Conservation (phyloP, 805 yeast species). For the Nakazawaea ambrosiae region DNA sequence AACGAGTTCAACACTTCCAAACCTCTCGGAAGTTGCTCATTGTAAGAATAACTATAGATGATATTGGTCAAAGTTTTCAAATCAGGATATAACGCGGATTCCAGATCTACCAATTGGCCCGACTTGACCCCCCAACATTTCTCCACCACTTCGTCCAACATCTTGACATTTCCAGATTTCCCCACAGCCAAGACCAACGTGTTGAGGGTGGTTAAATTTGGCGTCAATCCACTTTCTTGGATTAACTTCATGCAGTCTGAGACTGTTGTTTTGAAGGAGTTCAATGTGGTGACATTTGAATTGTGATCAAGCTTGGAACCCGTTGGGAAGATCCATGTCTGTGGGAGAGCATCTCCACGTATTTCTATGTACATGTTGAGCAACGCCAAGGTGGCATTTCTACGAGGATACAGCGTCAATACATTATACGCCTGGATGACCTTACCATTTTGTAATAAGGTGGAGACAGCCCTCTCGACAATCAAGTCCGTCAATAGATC, state of each 20-base stretch:
- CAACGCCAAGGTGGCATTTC: neutral
- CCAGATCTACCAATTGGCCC: neutral
- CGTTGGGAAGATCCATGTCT: slow-evolving; percentile 19
- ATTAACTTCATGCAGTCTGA: slow-evolving; percentile 13
- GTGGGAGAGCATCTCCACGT: slow-evolving; percentile 17
- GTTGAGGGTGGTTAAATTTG: slow-evolving; percentile 17
- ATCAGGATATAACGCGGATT: slow-evolving; percentile 19
- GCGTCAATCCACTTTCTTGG: slow-evolving; percentile 6
- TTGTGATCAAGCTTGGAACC: slow-evolving; percentile 12
- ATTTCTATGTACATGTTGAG: slow-evolving; percentile 16
- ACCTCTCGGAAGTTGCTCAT: slow-evolving; percentile 22
- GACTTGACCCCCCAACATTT: slow-evolving; percentile 21
- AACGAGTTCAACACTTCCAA: slow-evolving; percentile 18
- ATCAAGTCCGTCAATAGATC: neutral
- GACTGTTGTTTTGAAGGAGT: slow-evolving; percentile 12
- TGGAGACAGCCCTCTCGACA: neutral
- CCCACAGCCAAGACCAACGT: slow-evolving; percentile 23
- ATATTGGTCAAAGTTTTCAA: slow-evolving; percentile 19
- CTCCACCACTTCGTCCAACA: slow-evolving; percentile 18
- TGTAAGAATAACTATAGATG: slow-evolving; percentile 22
- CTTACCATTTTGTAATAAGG: slow-evolving; percentile 1
- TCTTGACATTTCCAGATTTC: slow-evolving; percentile 17
- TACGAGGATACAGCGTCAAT: neutral
- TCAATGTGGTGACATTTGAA: slow-evolving; percentile 12
- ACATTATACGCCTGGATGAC: neutral